Evolutionary conservation across 345 rosid species (phyloP), one percentile per base, ranked within the genome.

Genomic region (Populus tremula): DNA sequence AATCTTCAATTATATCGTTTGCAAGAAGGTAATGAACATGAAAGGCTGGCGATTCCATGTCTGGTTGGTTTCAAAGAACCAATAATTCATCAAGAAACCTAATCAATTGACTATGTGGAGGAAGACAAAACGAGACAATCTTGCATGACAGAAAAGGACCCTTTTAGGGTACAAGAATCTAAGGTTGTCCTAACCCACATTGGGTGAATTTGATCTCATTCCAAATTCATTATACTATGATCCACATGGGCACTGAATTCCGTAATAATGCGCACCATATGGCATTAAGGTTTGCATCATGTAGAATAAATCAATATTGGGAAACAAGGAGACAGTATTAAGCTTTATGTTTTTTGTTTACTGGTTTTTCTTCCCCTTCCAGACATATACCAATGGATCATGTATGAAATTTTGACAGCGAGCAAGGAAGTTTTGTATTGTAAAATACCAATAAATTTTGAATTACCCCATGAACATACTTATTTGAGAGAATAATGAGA

Each of bases 41-140:
- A 64, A 84, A 85, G 84, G 86, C 89, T 86, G 92, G 86, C 92
- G 75, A 73, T 14, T 72, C 56, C 36, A 54, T 63, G 69, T 31
- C 76, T 79, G 76, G 71, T 82, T 75, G 71, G 69, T 81, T 71
- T 71, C 47, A 13, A 38, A 54, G 31, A 66, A 50, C 79, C 73
- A 12, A 16, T 1, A 76, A 66, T 63, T 14, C 36, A 62, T 72
- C 76, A 59, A 66, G 71, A 71, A 13, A 47, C 50, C 54, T 43
- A 80, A 68, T 54, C 75, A 45, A 41, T 73, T 77, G 80, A 81
- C 73, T 73, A 49, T n/a, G 49, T 47, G 62, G 41, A 29, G 7
- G 45, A 67, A 4, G 25, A 67, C 13, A 20, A 16, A 38, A 67
- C 66, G 81, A 71, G 75, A 74, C 14, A 33, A 56, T 71, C 59